Evolutionary conservation across 257 asterid genomes (phyloP).

Genomic region (Prunella vulgaris): DNA sequence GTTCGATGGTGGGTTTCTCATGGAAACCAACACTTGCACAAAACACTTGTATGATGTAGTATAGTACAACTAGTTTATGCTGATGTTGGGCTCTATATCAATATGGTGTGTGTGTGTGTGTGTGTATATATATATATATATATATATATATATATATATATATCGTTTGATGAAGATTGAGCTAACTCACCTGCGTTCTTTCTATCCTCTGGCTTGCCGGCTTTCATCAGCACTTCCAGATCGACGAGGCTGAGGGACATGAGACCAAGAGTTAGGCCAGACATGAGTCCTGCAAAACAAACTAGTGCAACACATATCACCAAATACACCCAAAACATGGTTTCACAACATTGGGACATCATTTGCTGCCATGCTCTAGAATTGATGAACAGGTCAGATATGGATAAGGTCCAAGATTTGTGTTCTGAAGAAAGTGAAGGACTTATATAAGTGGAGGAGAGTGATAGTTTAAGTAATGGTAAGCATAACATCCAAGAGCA

Average conservation of each 20-base stretch:
- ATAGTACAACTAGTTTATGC: too few relatives aligned
- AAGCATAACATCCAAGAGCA: slow-evolving; percentile 31
- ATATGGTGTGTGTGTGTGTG: too few relatives aligned
- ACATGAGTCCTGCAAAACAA: slow-evolving; percentile 88
- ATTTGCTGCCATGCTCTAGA: slow-evolving; percentile 67
- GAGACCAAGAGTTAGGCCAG: slow-evolving; percentile 87
- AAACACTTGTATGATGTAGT: too few relatives aligned
- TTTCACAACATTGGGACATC: slow-evolving; percentile 91
- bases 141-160: neutral
- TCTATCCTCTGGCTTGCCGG: slow-evolving; percentile 67
- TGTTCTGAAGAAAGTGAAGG: neutral
- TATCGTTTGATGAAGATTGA: neutral
- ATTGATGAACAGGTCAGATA: neutral
- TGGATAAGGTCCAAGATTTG: slow-evolving; percentile 1
- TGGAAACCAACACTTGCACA: too few relatives aligned
- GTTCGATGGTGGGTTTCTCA: too few relatives aligned
- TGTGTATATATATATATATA: too few relatives aligned
- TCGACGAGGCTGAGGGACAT: slow-evolving; percentile 92
- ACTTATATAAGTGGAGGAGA: slow-evolving; percentile 16
- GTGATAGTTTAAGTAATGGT: slow-evolving; percentile 12
- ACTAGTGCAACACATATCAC: slow-evolving; percentile 52
- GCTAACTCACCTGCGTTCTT: slow-evolving; percentile 56
- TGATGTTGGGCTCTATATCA: too few relatives aligned
- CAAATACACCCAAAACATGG: slow-evolving; percentile 81
- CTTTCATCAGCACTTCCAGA: slow-evolving; percentile 72